A percentile compares a stretch with the other conserved stretches of the same genome.
These are phyloP conservation scores for Colletotrichum sp. DNA, from an alignment of 2,329 filamentous ascomycete species.

Conservation along the genomic window DNA sequence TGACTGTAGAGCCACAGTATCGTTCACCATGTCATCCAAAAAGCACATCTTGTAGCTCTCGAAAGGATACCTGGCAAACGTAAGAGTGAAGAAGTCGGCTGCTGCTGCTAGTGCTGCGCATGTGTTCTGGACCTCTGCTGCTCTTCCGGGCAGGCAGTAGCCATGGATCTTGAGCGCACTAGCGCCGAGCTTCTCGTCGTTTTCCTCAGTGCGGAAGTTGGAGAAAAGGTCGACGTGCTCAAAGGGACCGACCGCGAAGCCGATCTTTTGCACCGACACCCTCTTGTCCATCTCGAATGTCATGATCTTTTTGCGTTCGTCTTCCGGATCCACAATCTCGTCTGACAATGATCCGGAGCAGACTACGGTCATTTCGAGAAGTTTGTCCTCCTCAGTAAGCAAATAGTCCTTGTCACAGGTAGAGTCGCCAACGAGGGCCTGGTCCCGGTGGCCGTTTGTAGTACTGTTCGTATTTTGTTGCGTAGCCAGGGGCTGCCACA, in stretches of 20 bases:
- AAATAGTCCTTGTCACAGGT: constrained; percentile 44
- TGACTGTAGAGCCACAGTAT: constrained; percentile 79
- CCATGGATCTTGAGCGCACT: constrained; percentile 89
- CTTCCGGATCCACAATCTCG: constrained; percentile 77
- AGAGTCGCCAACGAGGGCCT: constrained; percentile 41
- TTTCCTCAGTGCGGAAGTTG: constrained; percentile 86
- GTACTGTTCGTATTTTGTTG: constrained; percentile 38
- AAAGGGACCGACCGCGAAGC: constrained; percentile 93
- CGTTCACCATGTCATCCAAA: constrained; percentile 83
- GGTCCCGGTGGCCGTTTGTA: constrained; percentile 33
- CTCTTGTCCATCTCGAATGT: constrained; percentile 80
- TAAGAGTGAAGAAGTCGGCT: constrained; percentile 89
- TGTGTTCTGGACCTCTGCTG: constrained; percentile 84
- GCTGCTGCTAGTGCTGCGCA: constrained; percentile 84
- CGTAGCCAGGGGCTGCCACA: constrained; percentile 53
- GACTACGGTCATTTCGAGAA: constrained; percentile 86
- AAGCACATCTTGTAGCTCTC: constrained; percentile 93
- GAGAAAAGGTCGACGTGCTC: constrained; percentile 87
- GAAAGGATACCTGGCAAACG: constrained; percentile 90
- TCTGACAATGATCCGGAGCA: constrained; percentile 90
- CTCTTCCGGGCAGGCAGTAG: constrained; percentile 86
- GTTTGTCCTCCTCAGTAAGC: constrained; percentile 79
- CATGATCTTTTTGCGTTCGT: constrained; percentile 85
- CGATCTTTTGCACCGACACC: constrained; percentile 86
- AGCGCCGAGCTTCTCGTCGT: constrained; percentile 87